A percentile compares a stretch with the other conserved stretches of the same genome.
These are phyloP conservation scores for Chlorencoelia australis DNA, from an alignment of 2,329 filamentous ascomycete genomes.

Conservation along the genomic window DNA sequence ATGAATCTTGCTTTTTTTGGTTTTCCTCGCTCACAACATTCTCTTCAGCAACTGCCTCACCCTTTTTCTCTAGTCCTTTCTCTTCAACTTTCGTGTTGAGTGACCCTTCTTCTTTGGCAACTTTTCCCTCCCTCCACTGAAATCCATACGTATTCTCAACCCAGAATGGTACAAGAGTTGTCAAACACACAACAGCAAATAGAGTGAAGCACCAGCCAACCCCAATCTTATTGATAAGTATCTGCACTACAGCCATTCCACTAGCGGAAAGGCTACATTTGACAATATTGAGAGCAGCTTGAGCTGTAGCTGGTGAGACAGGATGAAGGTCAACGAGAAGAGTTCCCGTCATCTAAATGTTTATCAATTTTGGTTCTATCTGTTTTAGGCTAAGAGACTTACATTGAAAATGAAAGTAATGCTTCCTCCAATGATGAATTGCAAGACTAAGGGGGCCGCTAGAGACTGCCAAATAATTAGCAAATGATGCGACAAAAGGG, in stretches of 20 bases:
- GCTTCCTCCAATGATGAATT: not conserved
- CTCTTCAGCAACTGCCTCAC: no score
- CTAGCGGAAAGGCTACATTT: constrained; percentile 4
- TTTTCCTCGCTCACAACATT: no score
- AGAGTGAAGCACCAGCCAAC: constrained; percentile 12
- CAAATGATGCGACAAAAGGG: no score
- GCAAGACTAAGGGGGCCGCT: not conserved
- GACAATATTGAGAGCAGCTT: constrained; percentile 6
- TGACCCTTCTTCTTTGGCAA: no score
- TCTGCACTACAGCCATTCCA: constrained; percentile 3
- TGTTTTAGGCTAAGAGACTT: not conserved
- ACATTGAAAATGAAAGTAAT: not conserved
- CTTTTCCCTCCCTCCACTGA: no score
- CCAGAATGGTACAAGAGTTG: no score
- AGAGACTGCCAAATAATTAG: not conserved
- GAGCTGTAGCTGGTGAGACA: constrained; percentile 1
- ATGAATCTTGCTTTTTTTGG: no score
- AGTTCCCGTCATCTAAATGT: not conserved
- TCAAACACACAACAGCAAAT: constrained; percentile 4
- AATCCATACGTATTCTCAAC: no score
- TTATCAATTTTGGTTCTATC: not conserved
- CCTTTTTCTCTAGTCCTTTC: no score
- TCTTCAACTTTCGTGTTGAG: no score
- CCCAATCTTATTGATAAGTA: constrained; percentile 8
- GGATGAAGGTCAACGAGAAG: constrained; percentile 6